Conservation (phyloP, 2,329 filamentous ascomycete genomes). For the Botryotinia globosa region DNA sequence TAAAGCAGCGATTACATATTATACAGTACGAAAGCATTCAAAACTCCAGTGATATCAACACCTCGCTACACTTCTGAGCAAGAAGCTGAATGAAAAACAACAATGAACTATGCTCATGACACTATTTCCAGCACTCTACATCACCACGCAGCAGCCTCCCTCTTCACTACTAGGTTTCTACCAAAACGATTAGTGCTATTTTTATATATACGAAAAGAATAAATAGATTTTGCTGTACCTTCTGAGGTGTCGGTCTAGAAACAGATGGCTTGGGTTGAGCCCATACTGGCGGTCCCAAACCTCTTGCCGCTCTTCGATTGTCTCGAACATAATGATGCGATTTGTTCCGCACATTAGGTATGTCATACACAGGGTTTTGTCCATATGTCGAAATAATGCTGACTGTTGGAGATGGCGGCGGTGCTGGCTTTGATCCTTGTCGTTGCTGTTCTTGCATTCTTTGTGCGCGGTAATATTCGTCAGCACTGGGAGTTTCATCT, state of each 20-base stretch:
- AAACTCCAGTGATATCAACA: background rate
- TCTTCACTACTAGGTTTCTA: background rate
- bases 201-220: too few relatives aligned
- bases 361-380: fast-evolving
- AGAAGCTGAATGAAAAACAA: background rate
- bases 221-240: background rate
- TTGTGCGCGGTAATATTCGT: background rate
- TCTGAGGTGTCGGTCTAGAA: background rate
- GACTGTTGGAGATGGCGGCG: background rate
- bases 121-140: background rate
- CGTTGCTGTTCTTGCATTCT: background rate
- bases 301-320: background rate
- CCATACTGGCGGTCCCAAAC: background rate
- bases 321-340: background rate
- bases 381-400: background rate
- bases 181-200: background rate
- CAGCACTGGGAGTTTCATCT: background rate
- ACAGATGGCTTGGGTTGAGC: background rate
- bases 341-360: fast-evolving
- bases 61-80: background rate
- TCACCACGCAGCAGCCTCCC: background rate
- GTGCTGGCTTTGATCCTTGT: background rate
- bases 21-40: background rate
- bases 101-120: background rate
- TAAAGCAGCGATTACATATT: background rate